Evolutionary conservation across 495 filamentous ascomycete genomes (phyloP), one percentile per base, ranked within the genome.

Genomic region (Hamigera avellanea): DNA sequence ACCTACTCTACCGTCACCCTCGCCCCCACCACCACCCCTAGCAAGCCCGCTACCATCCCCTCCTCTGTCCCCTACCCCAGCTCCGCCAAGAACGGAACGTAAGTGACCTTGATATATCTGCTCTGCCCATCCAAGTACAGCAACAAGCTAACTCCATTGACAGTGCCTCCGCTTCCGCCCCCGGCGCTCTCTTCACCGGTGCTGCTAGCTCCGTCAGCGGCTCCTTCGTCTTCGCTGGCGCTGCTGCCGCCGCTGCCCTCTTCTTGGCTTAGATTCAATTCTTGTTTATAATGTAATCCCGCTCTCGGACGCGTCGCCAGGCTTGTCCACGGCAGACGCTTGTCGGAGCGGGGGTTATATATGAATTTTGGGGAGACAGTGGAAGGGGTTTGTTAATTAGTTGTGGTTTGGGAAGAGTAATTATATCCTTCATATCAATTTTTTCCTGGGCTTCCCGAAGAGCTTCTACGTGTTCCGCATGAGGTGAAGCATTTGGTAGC

Each of bases 191-290:
- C 43, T 70, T 58, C 65, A 66, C 59, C 45, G 66, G 63, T 49
- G 66, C 67, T 32, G 66, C 61, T 43, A 60, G 50, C 61, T 49
- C 65, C 45, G 35, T 70, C 46, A 53, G 55, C 53, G 54, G 56
- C 60, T 69, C 65, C 32, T 54, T 72, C 49, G 53, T 50, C 49
- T 57, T 68, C 52, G 64, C 67, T 41, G 64, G 61, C 57, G 53
- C 53, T 17, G 66, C 67, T 41, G 68, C 66, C 43, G 53, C 55
- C 38, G 66, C 65, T 29, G 69, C 68, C 53, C 54, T 70, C 61
- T 60, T 73, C 61, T 48, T 73, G 49, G 67, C 63, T 50, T 73
- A 73, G 59, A 66, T 49, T 51, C 44, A 50, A 34, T 59, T 49
- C 41, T 41, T 55, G 47, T 48, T 36, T 40, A 46, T 50, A 54